Base-by-base conservation (phyloP, 2,329 filamentous ascomycete genomes). In the Colletotrichum echinochloae region DNA sequence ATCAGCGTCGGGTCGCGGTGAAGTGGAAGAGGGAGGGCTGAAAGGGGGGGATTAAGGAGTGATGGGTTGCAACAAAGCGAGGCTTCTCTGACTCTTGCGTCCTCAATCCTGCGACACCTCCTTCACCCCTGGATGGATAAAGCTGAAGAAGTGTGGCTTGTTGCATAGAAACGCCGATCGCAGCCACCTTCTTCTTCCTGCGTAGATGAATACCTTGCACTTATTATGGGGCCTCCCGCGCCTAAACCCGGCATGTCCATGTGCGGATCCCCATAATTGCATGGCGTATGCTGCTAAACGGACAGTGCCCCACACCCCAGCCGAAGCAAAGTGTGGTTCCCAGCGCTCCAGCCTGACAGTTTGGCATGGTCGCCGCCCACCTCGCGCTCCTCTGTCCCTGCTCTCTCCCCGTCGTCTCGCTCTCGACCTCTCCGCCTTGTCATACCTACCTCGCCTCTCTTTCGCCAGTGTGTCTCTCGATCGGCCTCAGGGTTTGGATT, bases 61-160 rank as follows among this genome's bases (percentile, higher is more conserved):
- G 55, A 49, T 9, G 54, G 44, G 54, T 26, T 26, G 46, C 30
- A 60, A 33, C 41, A 46, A 46, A 39, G 20, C 33, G 37, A 55
- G 44, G 48, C 44, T 54, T 60, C 55, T 54, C 65, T 63, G 60
- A 41, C 65, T 67, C 64, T 37, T 54, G 64, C 28, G 46, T 65
- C 35, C 61, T 59, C 23, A 49, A 60, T 49, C 41, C 59, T 61
- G 59, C 59, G 33, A 61, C 59, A 46, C 52, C 52, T 65, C 52
- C 65, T 46, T 67, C 44, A 57, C 57, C 68, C 67, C 68, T 66
- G 49, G 67, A 37, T 23, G 56, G 67, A 57, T 44, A 54, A 62
- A 55, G 68, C 51, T 71, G 68, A 71, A 67, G 67, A 70, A 68
- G 52, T 37, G 62, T 68, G 68, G 48, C 52, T 71, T 68, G 59